Evolutionary conservation across 108 stramenopile genomes (phyloP), one percentile per base, ranked within the genome.

Genomic region (Cyclotella choctawhatcheeana): DNA sequence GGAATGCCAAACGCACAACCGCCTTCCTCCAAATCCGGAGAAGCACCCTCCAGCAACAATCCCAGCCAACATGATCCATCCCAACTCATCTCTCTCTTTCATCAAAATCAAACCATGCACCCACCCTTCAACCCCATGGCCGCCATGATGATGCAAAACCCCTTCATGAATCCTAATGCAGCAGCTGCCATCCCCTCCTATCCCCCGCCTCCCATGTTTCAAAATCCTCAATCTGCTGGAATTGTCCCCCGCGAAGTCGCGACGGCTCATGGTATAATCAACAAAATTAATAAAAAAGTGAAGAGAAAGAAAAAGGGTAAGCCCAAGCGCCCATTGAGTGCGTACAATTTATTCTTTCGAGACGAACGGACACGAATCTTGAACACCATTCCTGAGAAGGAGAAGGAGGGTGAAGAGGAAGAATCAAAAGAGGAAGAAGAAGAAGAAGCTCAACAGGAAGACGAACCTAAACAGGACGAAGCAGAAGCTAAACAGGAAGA

Each of bases 321-420:
- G 58, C 88, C 88, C 16, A 88, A 88, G 58, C 76, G 88, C 10
- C 88, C 88, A 10, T 64, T 89, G 35, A 84, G 81, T 53, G 88
- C 85, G 29, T 86, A 86, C 76, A 82, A 77, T 29, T 47, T 67
- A 21, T 73, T 82, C 24, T 77, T 79, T 37, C 52, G 53, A 22
- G 71, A 60, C 21, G 75, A 67, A 43, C 52, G 75, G 10, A 43
- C 58, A 25, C 27, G 81, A 26, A 76, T 77, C 33, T 48, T 71
- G 22, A 45, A 68, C 31, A 76, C 82, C n/a, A 44, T 74, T 1
- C 55, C 73, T 0, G 32, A 64, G 44, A 24, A 5, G 33, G 51
- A 31, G 10, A 29, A 44, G 37, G 50, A 73, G 51, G 26, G 25
- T 16, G 44, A 27, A 34, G 54, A 55, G 13, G 56, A 25, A 12